Evolutionary conservation across 2,329 filamentous ascomycete genomes (phyloP).

Genomic region (Ophiostoma triangulosporum): DNA sequence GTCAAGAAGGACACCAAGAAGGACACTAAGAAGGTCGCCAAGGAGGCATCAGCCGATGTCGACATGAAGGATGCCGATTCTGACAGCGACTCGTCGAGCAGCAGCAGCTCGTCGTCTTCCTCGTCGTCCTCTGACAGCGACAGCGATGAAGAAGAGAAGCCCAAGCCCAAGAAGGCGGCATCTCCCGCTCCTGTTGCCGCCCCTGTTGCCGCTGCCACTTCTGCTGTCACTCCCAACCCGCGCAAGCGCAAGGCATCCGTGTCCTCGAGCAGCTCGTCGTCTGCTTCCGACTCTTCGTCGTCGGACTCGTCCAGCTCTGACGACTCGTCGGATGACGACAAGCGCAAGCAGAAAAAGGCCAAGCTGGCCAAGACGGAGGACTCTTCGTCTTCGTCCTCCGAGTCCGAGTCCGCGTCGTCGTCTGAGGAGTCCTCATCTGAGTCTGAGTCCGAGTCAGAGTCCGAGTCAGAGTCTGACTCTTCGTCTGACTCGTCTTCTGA

Average conservation of each 20-base stretch:
- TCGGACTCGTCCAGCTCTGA: constrained; percentile 20
- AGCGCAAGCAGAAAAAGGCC: constrained; percentile 15
- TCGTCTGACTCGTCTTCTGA: constrained; percentile 4
- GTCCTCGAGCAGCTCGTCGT: constrained; percentile 22
- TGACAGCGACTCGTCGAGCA: constrained; percentile 18
- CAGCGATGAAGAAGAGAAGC: constrained; percentile 18
- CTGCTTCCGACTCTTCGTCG: constrained; percentile 24
- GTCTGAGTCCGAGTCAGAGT: constrained; percentile 2
- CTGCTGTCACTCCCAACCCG: constrained; percentile 22
- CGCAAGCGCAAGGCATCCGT: constrained; percentile 41
- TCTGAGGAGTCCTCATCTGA: constrained; percentile 6
- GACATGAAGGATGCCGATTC: constrained; percentile 16
- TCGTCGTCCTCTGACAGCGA: constrained; percentile 14
- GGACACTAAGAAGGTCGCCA: constrained; percentile 26
- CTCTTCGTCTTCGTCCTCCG: constrained; percentile 3
- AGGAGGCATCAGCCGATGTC: constrained; percentile 9
- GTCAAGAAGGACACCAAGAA: constrained; percentile 29
- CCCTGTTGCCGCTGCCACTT: not conserved
- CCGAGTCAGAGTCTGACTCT: constrained; percentile 12
- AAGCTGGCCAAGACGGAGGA: constrained; percentile 10
- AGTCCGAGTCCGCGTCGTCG: constrained; percentile 12
- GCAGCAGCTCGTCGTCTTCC: constrained; percentile 7
- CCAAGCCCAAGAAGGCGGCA: constrained; percentile 14
- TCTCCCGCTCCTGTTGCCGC: not conserved
- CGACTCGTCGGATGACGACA: constrained; percentile 10